Evolutionary conservation across 2,329 filamentous ascomycete species (phyloP).

Genomic region (Alternaria sp.): DNA sequence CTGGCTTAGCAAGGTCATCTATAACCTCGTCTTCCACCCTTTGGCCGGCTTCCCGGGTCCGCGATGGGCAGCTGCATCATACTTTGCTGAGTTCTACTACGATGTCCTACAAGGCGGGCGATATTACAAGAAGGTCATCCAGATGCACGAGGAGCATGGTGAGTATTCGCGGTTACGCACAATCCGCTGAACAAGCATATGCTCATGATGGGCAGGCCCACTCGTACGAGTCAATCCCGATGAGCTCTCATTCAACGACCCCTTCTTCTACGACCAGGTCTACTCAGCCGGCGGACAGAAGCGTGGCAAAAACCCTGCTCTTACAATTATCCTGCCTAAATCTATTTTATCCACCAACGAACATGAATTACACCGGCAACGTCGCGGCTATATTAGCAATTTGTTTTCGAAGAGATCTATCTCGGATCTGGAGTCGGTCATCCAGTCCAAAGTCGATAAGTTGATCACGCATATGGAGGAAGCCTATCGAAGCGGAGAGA

Average conservation of each 20-base stretch:
- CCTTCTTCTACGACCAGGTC: slow-evolving; percentile 9
- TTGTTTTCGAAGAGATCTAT: slow-evolving; percentile 42
- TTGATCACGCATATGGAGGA: slow-evolving; percentile 11
- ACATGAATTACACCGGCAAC: slow-evolving; percentile 37
- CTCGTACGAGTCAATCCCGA: slow-evolving; percentile 21
- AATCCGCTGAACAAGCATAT: not conserved
- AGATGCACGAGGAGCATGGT: slow-evolving; percentile 41
- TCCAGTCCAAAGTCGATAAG: slow-evolving; percentile 23
- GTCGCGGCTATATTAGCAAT: slow-evolving; percentile 32
- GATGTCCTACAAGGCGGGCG: slow-evolving; percentile 31
- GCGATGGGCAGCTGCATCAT: slow-evolving; percentile 20
- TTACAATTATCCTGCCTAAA: not conserved
- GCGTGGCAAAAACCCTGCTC: not conserved
- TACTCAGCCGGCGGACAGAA: slow-evolving; percentile 9
- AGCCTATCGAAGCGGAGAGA: slow-evolving; percentile 6
- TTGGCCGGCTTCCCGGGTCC: slow-evolving; percentile 23
- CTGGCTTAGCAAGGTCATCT: slow-evolving; percentile 12
- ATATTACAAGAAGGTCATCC: slow-evolving; percentile 46
- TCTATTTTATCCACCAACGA: slow-evolving; percentile 3
- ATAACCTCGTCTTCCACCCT: slow-evolving; percentile 24
- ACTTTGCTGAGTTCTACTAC: slow-evolving; percentile 23
- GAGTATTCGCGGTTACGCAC: not conserved
- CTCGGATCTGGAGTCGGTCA: slow-evolving; percentile 27
- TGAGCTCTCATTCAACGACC: slow-evolving; percentile 23
- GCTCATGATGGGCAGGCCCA: slow-evolving; percentile 18